Evolutionary conservation across 768 basidiomycete genomes (phyloP), one percentile per base, ranked within the genome.

Genomic region (Austroboletus eburneus): DNA sequence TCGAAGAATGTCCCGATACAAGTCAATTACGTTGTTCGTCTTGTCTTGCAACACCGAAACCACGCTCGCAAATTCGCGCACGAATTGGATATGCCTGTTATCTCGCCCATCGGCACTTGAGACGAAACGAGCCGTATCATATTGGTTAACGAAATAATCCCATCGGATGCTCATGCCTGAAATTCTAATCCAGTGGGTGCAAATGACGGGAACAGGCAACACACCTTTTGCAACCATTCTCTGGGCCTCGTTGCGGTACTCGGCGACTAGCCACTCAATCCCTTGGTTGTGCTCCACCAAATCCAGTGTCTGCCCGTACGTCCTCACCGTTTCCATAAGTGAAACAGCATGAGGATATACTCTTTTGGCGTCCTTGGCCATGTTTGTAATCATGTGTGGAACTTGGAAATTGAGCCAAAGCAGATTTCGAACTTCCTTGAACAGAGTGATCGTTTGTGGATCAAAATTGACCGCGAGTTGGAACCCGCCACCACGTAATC

Each of bases 341-440:
- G 90, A 92, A 55, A 98, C 95, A 3, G 96, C 96, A 72, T 97
- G 93, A 0, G 94, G 94, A 64, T 99, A 99, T 50, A 98, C 94
- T 56, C 92, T 74, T 74, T 96, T 97, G 50, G 96, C 96, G 57
- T 99, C 95, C 72, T 97, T 99, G 29, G 96, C 96, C 81, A 96
- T 87, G 64, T 94, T 96, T 57, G 85, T 86, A 52, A 90, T 91
- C 43, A 87, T 83, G 70, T 97, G 92, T 20, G 93, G 95, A 2
- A 98, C 93, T 61, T 87, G 85, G 70, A 95, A 98, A 50, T 88
- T 88, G 51, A 98, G 76, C 95, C 95, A 98, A 25, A 96, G 77
- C 55, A 98, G 61, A 64, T 96, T 96, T 48, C 96, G 78, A 27
- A 96, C 92, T 66, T 98, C 96, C 75, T 99, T 99, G 81, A 98